phyloP scores from a whole-genome alignment of 2,329 filamentous ascomycete species.

The Aspergillus bombycis region DNA sequence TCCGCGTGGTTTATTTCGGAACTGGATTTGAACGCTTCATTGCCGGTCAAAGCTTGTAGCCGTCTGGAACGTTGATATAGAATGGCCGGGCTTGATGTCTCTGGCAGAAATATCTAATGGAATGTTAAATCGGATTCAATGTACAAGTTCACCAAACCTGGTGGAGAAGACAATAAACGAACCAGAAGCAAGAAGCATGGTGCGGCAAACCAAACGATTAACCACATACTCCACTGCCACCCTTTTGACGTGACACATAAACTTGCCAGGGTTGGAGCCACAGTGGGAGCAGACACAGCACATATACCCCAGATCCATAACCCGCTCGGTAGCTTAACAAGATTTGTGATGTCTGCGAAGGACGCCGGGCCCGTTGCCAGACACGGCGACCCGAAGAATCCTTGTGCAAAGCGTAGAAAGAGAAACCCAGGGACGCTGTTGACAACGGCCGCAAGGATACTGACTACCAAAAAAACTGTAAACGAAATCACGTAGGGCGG shows the following conservation, averaged over 20 bases:
- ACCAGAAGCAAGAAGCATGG: not conserved
- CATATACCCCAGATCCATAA: not conserved
- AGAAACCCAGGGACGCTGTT: constrained; percentile 6
- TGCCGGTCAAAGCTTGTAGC: not conserved
- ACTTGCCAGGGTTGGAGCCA: not conserved
- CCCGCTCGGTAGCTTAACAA: not conserved
- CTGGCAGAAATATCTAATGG: not conserved
- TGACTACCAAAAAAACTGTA: not conserved
- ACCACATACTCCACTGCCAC: not conserved
- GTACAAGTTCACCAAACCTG: not conserved
- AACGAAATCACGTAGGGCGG: not conserved
- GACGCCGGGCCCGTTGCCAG: constrained; percentile 6
- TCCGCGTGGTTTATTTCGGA: not conserved
- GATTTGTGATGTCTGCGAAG: not conserved
- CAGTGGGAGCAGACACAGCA: not conserved
- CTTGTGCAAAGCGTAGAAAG: constrained; percentile 12
- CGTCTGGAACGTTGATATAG: not conserved
- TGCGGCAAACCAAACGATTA: not conserved
- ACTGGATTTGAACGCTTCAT: not conserved
- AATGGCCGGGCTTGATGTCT: not conserved
- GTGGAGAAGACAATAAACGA: not conserved
- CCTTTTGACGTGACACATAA: not conserved
- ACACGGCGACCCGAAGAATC: constrained; percentile 13
- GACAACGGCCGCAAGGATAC: not conserved
- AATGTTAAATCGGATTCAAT: not conserved